Base-by-base conservation (phyloP, 768 basidiomycete species). In the Brasilioporus rufonigricans region DNA sequence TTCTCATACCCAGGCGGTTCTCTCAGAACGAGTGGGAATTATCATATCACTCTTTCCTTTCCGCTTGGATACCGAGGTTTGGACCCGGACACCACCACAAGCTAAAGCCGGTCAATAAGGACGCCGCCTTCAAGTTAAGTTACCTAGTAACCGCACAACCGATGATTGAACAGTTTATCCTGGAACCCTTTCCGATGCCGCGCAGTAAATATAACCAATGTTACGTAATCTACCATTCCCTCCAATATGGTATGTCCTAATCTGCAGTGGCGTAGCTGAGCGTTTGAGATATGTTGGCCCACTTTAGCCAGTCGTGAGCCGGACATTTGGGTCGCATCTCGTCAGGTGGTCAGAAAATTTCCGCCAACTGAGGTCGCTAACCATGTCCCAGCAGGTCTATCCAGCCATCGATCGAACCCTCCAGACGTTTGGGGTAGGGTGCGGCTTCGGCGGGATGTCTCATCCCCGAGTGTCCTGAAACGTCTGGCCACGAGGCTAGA, bases 311-410 rank as follows among this genome's bases (percentile, higher is more conserved):
- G 49, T 50, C 40, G 16, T 4, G 40, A n/a, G n/a, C 48, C 48
- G 14, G 36, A 27, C 18, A 11, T 8, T n/a, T 23, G 49, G 49
- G 31, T 40, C 21, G 26, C 29, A 24, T 24, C 32, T 14, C 21
- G n/a, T 31, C 16, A 27, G 14, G 8, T 16, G 24, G 26, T 16
- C 14, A 18, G 26, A 21, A 52, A 44, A 14, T 23, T 11, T 10
- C 52, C 52, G 45, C 52, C 18, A 53, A 40, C 38, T 53, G 52
- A 47, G 52, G 18, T 40, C 38, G 45, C 12, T 12, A 24, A 27
- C 12, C 24, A 39, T 14, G 23, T 33, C 7, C 5, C 29, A 8
- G n/a, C n/a, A 43, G 9, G 40, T 29, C 21, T 41, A 18, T 33
- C 23, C 32, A 33, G 32, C 32, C 24, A 38, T 27, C 8, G 19